Base-by-base conservation (phyloP, 2,329 filamentous ascomycete species). In the Colletotrichum cordylinicola region DNA sequence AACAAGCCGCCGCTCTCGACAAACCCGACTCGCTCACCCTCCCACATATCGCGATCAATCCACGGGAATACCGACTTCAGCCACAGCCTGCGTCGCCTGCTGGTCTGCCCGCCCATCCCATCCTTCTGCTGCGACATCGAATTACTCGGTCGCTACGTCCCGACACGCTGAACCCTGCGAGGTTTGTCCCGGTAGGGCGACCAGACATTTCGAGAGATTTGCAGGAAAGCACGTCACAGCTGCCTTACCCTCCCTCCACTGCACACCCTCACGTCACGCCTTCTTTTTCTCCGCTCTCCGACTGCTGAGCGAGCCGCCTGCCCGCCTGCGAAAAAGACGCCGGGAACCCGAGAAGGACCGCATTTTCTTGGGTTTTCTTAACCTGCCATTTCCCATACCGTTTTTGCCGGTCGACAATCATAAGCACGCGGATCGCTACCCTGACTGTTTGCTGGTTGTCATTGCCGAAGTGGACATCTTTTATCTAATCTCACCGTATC, bases 191-290 rank as follows among this genome's bases (percentile, higher is more conserved):
- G 21, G 73, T 62, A 55, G 64, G 35, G 70, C 65, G 21, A 48
- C 58, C 43, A 37, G 70, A 39, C 27, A 73, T 76, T 69, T 76
- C 74, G 70, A 76, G 43, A 76, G 58, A 76, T 39, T 76, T 39
- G 64, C 43, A 24, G 37, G 65, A 73, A 74, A 76, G 60, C 74
- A 76, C 74, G 74, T 76, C 74, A 76, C 73, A 68, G 35, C 60
- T 33, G 52, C n/a, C 55, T 37, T 21, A 8, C 35, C 35, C 60
- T 21, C 21, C 65, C 65, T 52, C 48, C 65, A 56, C 52, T 31
- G 60, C 69, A 33, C 27, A 60, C 70, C 35, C 48, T 67, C 65
- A 58, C 69, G 55, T 58, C 62, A 58, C 60, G 13, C 61, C 61
- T 65, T 10, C 21, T 33, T 6, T 66, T 33, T 55, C 43, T 35